Conservation (phyloP, 257 asterid species). For the Lantana camara region DNA sequence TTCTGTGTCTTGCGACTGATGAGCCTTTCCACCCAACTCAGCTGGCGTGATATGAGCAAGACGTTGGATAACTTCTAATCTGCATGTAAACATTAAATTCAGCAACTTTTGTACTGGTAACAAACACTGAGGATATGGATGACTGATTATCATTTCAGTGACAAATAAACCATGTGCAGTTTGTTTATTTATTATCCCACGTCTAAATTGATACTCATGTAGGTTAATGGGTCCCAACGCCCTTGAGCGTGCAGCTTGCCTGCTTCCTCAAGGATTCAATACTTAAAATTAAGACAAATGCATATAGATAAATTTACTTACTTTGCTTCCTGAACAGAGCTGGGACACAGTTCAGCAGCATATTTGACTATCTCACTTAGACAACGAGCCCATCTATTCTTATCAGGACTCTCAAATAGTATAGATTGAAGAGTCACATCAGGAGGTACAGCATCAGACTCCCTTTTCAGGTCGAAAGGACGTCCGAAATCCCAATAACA, state of each 20-base stretch:
- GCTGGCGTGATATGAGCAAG: slow-evolving; percentile 90
- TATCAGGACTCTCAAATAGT: slow-evolving; percentile 94
- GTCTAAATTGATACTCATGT: slow-evolving; percentile 13
- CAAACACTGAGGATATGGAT: slow-evolving; percentile 22
- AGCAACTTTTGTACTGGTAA: slow-evolving; percentile 22
- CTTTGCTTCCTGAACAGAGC: slow-evolving; percentile 97
- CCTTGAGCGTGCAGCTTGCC: background rate
- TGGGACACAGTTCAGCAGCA: slow-evolving; percentile 92
- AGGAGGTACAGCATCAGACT: slow-evolving; percentile 92
- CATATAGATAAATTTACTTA: slow-evolving; percentile 42
- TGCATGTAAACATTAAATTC: slow-evolving; percentile 41
- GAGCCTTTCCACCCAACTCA: slow-evolving; percentile 97
- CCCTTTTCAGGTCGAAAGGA: slow-evolving; percentile 90
- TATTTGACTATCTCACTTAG: slow-evolving; percentile 92
- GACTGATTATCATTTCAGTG: slow-evolving; percentile 16
- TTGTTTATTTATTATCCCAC: background rate
- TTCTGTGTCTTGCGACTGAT: slow-evolving; percentile 94
- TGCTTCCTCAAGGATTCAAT: slow-evolving; percentile 20
- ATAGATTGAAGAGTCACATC: slow-evolving; percentile 95
- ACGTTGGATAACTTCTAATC: slow-evolving; percentile 93
- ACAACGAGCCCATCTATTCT: slow-evolving; percentile 98
- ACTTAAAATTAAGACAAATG: slow-evolving; percentile 17
- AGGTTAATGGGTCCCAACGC: slow-evolving; percentile 6
- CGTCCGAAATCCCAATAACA: slow-evolving; percentile 98
- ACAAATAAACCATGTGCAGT: slow-evolving; percentile 8